Evolutionary conservation across 164 flowering plant genomes (phyloP).

Genomic region (Magnolia sinica): DNA sequence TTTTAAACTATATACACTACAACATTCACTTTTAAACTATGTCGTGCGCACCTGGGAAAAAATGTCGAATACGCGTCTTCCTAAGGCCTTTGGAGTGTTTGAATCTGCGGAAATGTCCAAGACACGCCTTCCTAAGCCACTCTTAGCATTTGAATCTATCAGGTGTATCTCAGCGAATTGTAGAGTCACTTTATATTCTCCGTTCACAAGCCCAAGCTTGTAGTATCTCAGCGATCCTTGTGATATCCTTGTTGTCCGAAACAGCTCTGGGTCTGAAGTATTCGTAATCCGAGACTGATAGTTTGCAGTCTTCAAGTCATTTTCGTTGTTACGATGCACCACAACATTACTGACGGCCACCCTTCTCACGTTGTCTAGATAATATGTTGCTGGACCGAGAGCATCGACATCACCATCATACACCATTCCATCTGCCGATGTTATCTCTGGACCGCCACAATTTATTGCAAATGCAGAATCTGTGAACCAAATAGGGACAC

Average conservation of each 20-base stretch:
- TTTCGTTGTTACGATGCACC: constrained; percentile 29
- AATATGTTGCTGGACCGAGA: constrained; percentile 71
- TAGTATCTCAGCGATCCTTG: constrained; percentile 79
- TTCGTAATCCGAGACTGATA: constrained; percentile 38
- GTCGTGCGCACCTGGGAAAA: constrained; percentile 68
- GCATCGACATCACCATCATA: constrained; percentile 52
- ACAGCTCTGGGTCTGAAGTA: constrained; percentile 62
- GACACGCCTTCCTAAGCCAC: too few relatives aligned
- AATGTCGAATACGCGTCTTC: constrained; percentile 76
- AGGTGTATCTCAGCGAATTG: constrained; percentile 57
- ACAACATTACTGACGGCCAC: constrained; percentile 89
- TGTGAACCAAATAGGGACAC: constrained; percentile 19
- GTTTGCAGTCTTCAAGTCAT: constrained; percentile 25
- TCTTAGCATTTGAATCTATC: too few relatives aligned
- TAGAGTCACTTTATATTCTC: constrained; percentile 62
- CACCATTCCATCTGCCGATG: constrained; percentile 23
- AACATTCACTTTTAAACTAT: too few relatives aligned
- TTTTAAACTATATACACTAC: too few relatives aligned
- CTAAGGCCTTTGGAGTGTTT: constrained; percentile 53
- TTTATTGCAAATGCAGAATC: constrained; percentile 70
- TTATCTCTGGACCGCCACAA: constrained; percentile 66
- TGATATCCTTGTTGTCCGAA: constrained; percentile 66
- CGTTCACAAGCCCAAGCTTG: constrained; percentile 86
- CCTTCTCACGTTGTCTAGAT: constrained; percentile 38
- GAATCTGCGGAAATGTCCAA: constrained; percentile 3